Conservation (phyloP, 768 basidiomycete genomes). For the Termitomyces sp. region DNA sequence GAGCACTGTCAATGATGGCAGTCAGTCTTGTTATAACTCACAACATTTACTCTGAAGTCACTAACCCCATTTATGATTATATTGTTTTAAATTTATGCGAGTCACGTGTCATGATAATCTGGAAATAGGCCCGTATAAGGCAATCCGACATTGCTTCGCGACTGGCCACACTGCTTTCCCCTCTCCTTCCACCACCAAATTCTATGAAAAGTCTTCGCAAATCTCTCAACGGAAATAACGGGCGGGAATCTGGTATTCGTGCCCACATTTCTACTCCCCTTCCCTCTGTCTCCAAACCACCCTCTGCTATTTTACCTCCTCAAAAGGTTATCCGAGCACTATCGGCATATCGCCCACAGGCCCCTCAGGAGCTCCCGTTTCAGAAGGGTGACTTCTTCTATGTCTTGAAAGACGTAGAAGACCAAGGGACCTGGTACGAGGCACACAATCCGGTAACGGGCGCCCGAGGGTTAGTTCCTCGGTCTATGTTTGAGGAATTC, state of each 20-base stretch:
- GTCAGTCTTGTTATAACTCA: too few relatives aligned
- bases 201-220: constrained; percentile 82
- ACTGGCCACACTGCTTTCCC: constrained; percentile 16
- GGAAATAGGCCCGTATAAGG: constrained; percentile 9
- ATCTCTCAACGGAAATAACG: constrained; percentile 63
- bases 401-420: constrained; percentile 71
- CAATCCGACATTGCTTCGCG: constrained; percentile 18
- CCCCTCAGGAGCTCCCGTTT: constrained; percentile 86
- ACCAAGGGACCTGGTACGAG: constrained; percentile 72
- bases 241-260: constrained; percentile 47
- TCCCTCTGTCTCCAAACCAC: constrained; percentile 64
- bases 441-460: constrained; percentile 92
- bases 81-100: not conserved
- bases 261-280: constrained; percentile 68
- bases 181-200: constrained; percentile 10
- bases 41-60: too few relatives aligned
- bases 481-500: constrained; percentile 86
- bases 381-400: constrained; percentile 97
- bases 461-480: constrained; percentile 87
- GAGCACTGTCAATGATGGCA: too few relatives aligned
- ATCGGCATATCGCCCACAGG: constrained; percentile 54
- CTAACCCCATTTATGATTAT: too few relatives aligned
- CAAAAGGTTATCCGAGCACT: constrained; percentile 94
- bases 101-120: constrained; percentile 19
- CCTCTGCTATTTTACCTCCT: constrained; percentile 71